phyloP scores from a whole-genome alignment of 2,329 filamentous ascomycete genomes.

The Microsporum canis region DNA sequence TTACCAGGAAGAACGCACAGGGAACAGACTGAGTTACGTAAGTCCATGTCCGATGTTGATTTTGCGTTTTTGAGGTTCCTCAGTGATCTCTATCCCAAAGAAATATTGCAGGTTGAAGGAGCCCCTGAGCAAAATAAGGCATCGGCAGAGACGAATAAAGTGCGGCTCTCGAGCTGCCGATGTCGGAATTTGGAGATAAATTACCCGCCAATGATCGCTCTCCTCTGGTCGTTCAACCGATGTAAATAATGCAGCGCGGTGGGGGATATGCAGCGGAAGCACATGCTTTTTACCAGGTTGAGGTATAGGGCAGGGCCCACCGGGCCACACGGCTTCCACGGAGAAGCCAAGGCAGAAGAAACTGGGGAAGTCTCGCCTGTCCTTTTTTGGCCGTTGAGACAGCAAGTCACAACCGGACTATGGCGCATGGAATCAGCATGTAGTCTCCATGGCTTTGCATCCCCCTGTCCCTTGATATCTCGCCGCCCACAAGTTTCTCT shows the following conservation, averaged over 20 bases:
- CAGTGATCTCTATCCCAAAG: background rate
- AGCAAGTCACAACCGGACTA: background rate
- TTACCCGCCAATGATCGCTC: background rate
- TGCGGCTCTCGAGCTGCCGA: background rate
- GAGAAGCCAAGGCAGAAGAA: background rate
- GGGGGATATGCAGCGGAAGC: background rate
- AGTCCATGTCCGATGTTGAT: background rate
- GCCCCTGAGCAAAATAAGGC: background rate
- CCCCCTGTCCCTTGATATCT: background rate
- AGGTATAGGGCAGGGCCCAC: background rate
- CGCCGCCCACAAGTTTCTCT: no score
- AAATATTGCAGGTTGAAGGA: background rate
- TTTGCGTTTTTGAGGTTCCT: background rate
- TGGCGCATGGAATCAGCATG: background rate
- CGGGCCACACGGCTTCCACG: background rate
- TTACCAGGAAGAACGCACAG: no score
- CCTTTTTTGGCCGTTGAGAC: background rate
- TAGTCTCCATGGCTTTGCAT: background rate
- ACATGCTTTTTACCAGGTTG: background rate
- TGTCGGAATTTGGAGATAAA: background rate
- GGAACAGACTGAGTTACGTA: background rate
- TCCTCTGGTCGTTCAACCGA: background rate
- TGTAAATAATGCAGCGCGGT: background rate
- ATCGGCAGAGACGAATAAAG: background rate
- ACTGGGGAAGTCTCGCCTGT: background rate